These are phyloP conservation scores for Tuber calosporum DNA, from an alignment of 495 filamentous ascomycete genomes.

Conservation along the genomic window DNA sequence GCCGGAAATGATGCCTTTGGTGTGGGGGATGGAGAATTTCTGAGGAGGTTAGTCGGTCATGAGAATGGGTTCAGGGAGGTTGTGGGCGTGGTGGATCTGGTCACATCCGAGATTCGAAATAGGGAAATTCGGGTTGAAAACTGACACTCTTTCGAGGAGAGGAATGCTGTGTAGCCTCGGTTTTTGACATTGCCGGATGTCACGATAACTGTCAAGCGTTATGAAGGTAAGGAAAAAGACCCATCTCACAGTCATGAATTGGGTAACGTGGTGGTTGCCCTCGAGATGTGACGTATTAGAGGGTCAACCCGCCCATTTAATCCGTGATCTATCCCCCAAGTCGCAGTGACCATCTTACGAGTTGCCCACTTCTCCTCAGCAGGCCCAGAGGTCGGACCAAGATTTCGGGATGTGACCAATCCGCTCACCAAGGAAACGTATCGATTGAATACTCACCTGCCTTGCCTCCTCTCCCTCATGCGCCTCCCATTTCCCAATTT, in stretches of 20 bases:
- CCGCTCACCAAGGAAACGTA: background rate
- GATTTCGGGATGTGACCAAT: background rate
- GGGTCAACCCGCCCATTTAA: background rate
- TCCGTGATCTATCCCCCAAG: background rate
- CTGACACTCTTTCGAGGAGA: background rate
- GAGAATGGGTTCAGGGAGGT: background rate
- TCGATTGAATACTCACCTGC: constrained; percentile 24
- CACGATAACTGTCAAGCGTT: background rate
- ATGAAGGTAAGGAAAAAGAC: background rate
- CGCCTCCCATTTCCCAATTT: constrained; percentile 26
- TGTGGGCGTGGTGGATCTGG: background rate
- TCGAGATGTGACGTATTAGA: background rate
- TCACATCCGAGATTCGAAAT: background rate
- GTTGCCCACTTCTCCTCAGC: background rate
- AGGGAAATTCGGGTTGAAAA: background rate
- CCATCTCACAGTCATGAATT: background rate
- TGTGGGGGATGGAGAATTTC: constrained; percentile 38
- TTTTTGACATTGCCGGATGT: background rate
- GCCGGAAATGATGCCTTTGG: constrained; percentile 43
- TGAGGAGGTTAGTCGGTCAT: constrained; percentile 14
- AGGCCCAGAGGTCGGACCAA: background rate
- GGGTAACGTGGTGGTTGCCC: background rate
- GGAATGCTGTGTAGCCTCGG: background rate
- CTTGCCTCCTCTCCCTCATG: constrained; percentile 39
- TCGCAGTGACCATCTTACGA: background rate